Evolutionary conservation across 768 basidiomycete species (phyloP).

Genomic region (Suillus cothurnatus): DNA sequence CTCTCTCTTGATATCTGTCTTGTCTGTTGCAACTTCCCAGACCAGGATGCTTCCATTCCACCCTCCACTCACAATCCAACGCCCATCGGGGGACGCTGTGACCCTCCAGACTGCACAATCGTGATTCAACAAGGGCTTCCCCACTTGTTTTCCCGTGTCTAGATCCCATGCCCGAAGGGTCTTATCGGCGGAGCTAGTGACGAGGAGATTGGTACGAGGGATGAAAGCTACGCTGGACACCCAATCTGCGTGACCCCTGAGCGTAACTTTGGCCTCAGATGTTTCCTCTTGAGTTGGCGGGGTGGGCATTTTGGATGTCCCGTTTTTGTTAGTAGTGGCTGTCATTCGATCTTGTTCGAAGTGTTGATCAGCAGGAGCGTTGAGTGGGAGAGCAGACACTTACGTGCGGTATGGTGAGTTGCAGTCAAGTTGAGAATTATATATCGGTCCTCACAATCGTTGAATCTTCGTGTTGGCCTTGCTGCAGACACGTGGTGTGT

Average conservation of each 20-base stretch:
- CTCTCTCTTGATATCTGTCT: neutral
- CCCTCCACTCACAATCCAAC: neutral
- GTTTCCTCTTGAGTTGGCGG: neutral
- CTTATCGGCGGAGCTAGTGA: neutral
- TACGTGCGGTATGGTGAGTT: neutral
- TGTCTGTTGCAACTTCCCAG: neutral
- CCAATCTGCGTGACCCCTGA: neutral
- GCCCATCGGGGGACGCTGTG: neutral
- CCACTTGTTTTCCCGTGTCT: slow-evolving; percentile 27
- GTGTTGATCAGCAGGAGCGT: neutral
- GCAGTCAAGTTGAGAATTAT: neutral
- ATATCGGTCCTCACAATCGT: too few species aligned
- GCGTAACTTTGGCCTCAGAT: neutral
- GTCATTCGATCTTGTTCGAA: neutral
- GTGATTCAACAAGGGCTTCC: slow-evolving; percentile 2
- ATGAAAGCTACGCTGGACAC: neutral
- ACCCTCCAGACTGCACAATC: too few species aligned
- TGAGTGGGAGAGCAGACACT: neutral
- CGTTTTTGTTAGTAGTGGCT: neutral
- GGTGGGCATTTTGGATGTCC: neutral
- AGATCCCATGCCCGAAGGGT: slow-evolving; percentile 13
- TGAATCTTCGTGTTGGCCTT: too few species aligned
- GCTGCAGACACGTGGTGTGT: too few species aligned
- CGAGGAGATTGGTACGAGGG: neutral
- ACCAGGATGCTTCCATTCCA: slow-evolving; percentile 10